phyloP scores from a whole-genome alignment of 805 yeast species.

The Cyberlindnera euphorbiiphila region DNA sequence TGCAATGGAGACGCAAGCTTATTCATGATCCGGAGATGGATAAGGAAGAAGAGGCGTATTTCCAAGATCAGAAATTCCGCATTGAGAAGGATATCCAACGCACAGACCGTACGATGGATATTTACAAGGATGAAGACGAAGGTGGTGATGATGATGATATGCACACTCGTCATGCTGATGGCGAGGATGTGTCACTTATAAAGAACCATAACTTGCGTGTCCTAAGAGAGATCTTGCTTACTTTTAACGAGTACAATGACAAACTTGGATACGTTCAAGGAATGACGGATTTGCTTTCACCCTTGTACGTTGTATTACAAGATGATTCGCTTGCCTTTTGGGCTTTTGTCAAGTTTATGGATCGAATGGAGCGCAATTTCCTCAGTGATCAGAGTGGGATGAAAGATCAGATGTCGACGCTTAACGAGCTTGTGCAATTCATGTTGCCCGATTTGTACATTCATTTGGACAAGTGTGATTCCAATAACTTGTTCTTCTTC shows the following conservation, averaged over 20 bases:
- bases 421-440: slow-evolving; percentile 82
- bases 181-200: slow-evolving; percentile 56
- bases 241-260: slow-evolving; percentile 79
- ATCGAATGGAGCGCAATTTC: slow-evolving; percentile 91
- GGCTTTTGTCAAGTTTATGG: slow-evolving; percentile 87
- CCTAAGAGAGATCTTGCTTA: slow-evolving; percentile 73
- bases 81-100: slow-evolving; percentile 92
- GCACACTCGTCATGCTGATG: slow-evolving; percentile 4
- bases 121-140: slow-evolving; percentile 45
- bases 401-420: slow-evolving; percentile 78
- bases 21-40: too few relatives aligned
- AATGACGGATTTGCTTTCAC: slow-evolving; percentile 91
- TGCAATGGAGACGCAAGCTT: slow-evolving; percentile 59
- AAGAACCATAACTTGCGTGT: slow-evolving; percentile 69
- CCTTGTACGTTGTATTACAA: slow-evolving; percentile 59
- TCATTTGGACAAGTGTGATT: slow-evolving; percentile 83
- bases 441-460: slow-evolving; percentile 82
- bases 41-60: slow-evolving; percentile 59
- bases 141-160: slow-evolving; percentile 31
- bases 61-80: slow-evolving; percentile 85
- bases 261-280: slow-evolving; percentile 97
- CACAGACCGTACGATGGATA: slow-evolving; percentile 74
- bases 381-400: slow-evolving; percentile 90
- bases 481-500: slow-evolving; percentile 86
- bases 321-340: slow-evolving; percentile 84